Conservation (phyloP, 2,329 filamentous ascomycete genomes). For the Knoxdaviesia proteae region DNA sequence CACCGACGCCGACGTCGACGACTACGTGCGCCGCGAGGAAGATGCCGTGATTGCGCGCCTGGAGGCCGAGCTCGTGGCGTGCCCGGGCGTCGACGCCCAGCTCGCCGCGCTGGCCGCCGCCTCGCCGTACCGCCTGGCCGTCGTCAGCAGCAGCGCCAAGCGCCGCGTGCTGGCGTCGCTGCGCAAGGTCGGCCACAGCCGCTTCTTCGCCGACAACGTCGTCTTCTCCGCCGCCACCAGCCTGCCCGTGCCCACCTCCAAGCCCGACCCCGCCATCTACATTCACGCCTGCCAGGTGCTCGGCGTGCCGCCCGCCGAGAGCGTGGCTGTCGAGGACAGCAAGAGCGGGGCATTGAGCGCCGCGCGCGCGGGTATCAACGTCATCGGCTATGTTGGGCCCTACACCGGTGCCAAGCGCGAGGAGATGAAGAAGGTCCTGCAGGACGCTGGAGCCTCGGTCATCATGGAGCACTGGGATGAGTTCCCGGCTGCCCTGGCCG, state of each 20-base stretch:
- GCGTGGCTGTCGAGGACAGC: slow-evolving; percentile 71
- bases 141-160: slow-evolving; percentile 65
- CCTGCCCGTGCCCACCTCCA: slow-evolving; percentile 60
- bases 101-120: slow-evolving; percentile 40
- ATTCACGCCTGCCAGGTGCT: slow-evolving; percentile 54
- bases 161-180: slow-evolving; percentile 59
- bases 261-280: slow-evolving; percentile 83
- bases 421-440: slow-evolving; percentile 42
- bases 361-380: slow-evolving; percentile 56
- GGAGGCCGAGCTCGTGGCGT: slow-evolving; percentile 43
- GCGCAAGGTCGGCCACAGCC: slow-evolving; percentile 57
- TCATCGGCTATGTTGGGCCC: slow-evolving; percentile 70
- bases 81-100: slow-evolving; percentile 44
- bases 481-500: slow-evolving; percentile 25
- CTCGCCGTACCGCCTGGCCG: slow-evolving; percentile 51
- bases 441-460: slow-evolving; percentile 37
- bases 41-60: slow-evolving; percentile 70
- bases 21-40: slow-evolving; percentile 58
- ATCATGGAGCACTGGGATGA: slow-evolving; percentile 41
- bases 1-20: slow-evolving; percentile 43
- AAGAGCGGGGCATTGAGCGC: slow-evolving; percentile 61
- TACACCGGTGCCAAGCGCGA: slow-evolving; percentile 41
- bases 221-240: slow-evolving; percentile 71
- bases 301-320: slow-evolving; percentile 49
- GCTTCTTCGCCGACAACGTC: slow-evolving; percentile 55